Base-by-base conservation (phyloP, 139 green algal genomes). In the Spirogloea muscicola region DNA sequence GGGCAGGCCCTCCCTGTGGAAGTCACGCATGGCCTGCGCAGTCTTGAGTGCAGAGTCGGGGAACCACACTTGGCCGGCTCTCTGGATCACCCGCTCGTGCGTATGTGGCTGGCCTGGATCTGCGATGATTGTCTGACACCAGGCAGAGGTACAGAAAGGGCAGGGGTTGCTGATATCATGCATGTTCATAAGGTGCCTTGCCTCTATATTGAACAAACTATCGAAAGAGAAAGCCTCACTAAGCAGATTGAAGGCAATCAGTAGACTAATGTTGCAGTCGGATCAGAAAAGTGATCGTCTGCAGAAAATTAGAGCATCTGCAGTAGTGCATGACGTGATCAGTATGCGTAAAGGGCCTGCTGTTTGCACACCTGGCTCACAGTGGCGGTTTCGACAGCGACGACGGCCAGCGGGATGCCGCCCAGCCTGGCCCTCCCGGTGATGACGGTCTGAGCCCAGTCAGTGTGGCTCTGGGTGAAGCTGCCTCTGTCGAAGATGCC, bases 1-100 rank as follows among this genome's bases (percentile, higher is more conserved):
- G 9, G 95, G 95, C 79, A 99, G 89, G 6, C 89, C 86, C 87
- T 99, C 95, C 3, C 60, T 48, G 55, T 92, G 87, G 72, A 97
- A 97, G 85, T 99, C 95, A 84, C 96, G 86, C 39, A 99, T 93
- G 18, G 94, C 92, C 58, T 94, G 87, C 9, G 95, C 94, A 6
- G 95, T 99, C 87, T 99, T 99, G 59, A 88, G 73, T 2, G 95
- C 94, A 3, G 77, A 91, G 87, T 99, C 93, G 5, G 95, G 95
- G 86, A 95, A 98, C 95, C 95, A 99, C 41, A 99, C 95, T 36
- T 80, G 72, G 3, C 72, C 72, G 0, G 72, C 85, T 76, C 84
- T 75, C 2, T 68, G 61, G 7, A 82, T 43, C 16, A 77, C 66
- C 5, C 60, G 38, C 52, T 84, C 82, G 10, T 43, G 34, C 13